Evolutionary conservation across 1,284 basidiomycete genomes (phyloP).

Genomic region (Lignosus rhinocerotis): DNA sequence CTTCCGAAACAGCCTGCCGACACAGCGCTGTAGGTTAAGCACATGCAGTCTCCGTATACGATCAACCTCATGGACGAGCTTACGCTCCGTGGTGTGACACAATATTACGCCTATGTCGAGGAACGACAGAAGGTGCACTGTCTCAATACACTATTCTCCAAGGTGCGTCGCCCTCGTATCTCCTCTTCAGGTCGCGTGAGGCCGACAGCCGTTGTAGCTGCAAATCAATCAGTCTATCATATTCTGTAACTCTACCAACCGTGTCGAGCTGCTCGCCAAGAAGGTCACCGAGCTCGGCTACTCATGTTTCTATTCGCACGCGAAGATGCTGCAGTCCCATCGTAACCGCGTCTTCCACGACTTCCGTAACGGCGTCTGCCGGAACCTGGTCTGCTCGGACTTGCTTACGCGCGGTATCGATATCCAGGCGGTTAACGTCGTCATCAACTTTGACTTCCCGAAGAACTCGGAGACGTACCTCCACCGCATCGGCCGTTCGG

Average conservation of each 20-base stretch:
- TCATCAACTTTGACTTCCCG: constrained; percentile 99
- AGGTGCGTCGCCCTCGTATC: constrained; percentile 49
- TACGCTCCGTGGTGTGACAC: constrained; percentile 96
- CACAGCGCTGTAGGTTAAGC: constrained; percentile 77
- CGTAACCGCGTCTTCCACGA: constrained; percentile 99
- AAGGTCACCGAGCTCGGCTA: constrained; percentile 99
- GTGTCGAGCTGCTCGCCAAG: constrained; percentile 97
- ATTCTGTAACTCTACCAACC: constrained; percentile 99
- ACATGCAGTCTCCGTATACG: constrained; percentile 96
- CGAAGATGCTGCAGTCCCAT: constrained; percentile 98
- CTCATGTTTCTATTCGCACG: constrained; percentile 99
- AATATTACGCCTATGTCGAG: constrained; percentile 99
- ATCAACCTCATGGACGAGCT: constrained; percentile 99
- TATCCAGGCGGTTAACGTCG: constrained; percentile 99
- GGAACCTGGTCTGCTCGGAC: constrained; percentile 96
- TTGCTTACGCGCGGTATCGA: constrained; percentile 98
- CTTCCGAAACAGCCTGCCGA: constrained; percentile 9
- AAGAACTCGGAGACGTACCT: constrained; percentile 99
- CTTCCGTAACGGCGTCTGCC: constrained; percentile 97
- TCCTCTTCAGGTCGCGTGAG: constrained; percentile 14
- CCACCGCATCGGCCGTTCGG: constrained; percentile 96
- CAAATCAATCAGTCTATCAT: constrained; percentile 99
- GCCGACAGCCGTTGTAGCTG: constrained; percentile 52
- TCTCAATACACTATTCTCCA: constrained; percentile 95
- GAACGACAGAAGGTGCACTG: constrained; percentile 99